A percentile compares a stretch with the other conserved stretches of the same genome.
phyloP scores from a whole-genome alignment of 1,139 yeast species.

The Saccharomyces hybrid region DNA sequence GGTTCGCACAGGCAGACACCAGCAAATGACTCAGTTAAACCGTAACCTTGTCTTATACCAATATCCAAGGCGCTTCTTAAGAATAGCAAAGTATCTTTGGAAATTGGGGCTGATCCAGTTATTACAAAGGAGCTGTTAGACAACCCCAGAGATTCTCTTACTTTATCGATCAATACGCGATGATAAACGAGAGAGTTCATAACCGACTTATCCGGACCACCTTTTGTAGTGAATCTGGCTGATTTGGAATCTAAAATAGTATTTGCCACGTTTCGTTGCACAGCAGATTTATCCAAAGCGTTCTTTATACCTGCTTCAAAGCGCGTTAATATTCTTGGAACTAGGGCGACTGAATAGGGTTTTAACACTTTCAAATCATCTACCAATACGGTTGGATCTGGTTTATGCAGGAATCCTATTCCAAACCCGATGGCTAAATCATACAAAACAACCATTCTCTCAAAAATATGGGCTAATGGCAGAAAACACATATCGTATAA shows the following conservation, averaged over 20 bases:
- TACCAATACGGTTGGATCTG: conserved; percentile 39
- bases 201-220: conserved; percentile 32
- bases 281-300: conserved; percentile 28
- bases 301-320: conserved; percentile 48
- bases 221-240: conserved; percentile 32
- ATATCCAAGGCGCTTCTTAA: conserved; percentile 52
- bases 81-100: conserved; percentile 52
- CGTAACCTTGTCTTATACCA: conserved; percentile 67
- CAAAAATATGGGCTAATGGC: conserved; percentile 69
- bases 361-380: conserved; percentile 51
- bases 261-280: conserved; percentile 32
- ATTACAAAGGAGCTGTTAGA: conserved; percentile 39
- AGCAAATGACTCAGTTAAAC: conserved; percentile 69
- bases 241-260: conserved; percentile 35
- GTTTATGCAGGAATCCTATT: conserved; percentile 42
- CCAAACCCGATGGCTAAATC: conserved; percentile 32
- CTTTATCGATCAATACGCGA: conserved; percentile 41
- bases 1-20: conserved; percentile 46
- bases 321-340: conserved; percentile 60
- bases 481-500: conserved; percentile 38
- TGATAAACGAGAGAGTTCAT: conserved; percentile 37
- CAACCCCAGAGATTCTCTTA: conserved; percentile 53
- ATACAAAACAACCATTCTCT: conserved; percentile 34
- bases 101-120: conserved; percentile 72
- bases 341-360: conserved; percentile 49